Evolutionary conservation across 768 basidiomycete species (phyloP), one percentile per base, ranked within the genome.

Genomic region (Clavaria fumosa): DNA sequence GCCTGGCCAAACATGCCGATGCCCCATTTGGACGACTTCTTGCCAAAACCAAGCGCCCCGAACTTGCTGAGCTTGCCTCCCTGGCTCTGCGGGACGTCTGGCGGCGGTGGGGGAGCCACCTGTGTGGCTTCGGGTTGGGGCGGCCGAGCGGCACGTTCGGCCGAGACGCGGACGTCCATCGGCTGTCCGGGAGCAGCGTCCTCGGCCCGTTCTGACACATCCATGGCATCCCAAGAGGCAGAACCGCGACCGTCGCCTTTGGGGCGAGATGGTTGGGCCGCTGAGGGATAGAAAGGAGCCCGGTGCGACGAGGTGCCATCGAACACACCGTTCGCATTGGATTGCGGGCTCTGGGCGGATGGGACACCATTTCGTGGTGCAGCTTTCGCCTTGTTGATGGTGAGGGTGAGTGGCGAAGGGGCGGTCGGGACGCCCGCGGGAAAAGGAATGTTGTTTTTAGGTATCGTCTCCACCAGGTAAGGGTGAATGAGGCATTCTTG

Each of bases 401-500:
- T 53, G 54, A 39, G 31, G 20, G 35, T 24, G 12, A 43, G 48
- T 38, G 36, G 55, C 19, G 59, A 55, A 21, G 59, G 55, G 35
- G 69, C 58, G 15, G 57, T 50, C 40, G 61, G 64, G 35, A 72
- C 53, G 28, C 66, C 65, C 19, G 70, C 58, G 39, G 76, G 75
- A 44, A 75, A 59, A 14, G 75, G 75, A 15, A 78, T 73, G 47
- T 70, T 63, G 45, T 78, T 78, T 34, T 72, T 67, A 23, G 69
- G 72, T 43, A 64, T 61, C 9, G 81, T 85, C 58, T 95, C 85
- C 41, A 69, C 68, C 40, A 96, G 74, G 63, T 97, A 99, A 10
- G 75, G 66, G 54, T 96, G 90, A 22, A 88, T 72, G 44, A 95
- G 61, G 54, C 90, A 93, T 53, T 91, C 73, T 34, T 69, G 69